Evolutionary conservation across 345 rosid species (phyloP).

Genomic region (Lenwebbia sp.): DNA sequence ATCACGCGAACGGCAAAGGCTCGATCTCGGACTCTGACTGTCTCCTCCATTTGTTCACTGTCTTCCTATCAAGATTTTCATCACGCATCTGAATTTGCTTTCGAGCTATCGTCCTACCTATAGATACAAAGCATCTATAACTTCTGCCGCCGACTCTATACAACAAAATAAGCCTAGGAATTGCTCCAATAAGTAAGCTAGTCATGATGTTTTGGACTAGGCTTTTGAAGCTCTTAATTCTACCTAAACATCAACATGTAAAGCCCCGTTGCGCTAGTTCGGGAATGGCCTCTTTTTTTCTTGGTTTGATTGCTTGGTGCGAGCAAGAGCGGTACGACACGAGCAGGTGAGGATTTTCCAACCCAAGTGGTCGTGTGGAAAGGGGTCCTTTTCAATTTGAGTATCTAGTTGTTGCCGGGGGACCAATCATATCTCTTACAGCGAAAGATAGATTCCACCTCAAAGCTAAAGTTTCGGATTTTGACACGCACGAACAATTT

Average conservation of each 20-base stretch:
- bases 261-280: background rate
- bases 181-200: background rate
- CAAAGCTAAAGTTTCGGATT: background rate
- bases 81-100: background rate
- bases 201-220: background rate
- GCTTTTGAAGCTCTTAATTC: background rate
- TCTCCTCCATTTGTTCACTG: background rate
- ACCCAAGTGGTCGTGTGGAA: background rate
- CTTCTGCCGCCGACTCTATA: background rate
- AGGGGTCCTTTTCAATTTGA: background rate
- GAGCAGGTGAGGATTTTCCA: background rate
- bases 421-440: background rate
- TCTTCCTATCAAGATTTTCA: background rate
- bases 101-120: background rate
- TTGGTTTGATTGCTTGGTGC: background rate
- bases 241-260: background rate
- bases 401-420: background rate
- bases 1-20: background rate
- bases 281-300: background rate
- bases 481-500: background rate
- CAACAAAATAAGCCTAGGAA: background rate
- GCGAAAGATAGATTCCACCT: background rate
- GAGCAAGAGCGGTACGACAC: background rate
- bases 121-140: background rate
- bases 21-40: background rate